Evolutionary conservation across 495 filamentous ascomycete genomes (phyloP).

Genomic region (Margaritispora aquatica): DNA sequence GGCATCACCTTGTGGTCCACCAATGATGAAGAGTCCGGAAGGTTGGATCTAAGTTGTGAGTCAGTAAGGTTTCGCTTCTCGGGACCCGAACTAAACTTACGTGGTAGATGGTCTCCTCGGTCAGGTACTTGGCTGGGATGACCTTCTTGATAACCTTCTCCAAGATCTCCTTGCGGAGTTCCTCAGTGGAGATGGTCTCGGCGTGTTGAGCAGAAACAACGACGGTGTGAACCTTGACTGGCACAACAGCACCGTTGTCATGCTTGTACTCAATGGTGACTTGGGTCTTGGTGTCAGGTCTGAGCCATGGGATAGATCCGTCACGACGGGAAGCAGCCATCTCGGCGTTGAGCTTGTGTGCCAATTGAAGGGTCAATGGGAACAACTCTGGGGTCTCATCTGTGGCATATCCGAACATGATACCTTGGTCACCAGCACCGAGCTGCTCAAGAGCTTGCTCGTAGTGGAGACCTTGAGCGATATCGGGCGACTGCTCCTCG

Average conservation of each 20-base stretch:
- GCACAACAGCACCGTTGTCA: conserved; percentile 89
- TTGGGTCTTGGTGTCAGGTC: conserved; percentile 99
- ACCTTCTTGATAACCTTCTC: conserved; percentile 95
- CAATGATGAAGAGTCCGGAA: conserved; percentile 97
- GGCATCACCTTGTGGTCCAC: conserved; percentile 97
- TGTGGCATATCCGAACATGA: conserved; percentile 99
- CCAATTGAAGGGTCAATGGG: conserved; percentile 84
- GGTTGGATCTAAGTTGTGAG: conserved; percentile 69
- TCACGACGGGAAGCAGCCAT: conserved; percentile 85
- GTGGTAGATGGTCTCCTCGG: conserved; percentile 91
- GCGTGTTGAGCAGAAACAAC: conserved; percentile 95
- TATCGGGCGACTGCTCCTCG: conserved; percentile 98
- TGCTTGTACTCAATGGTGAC: conserved; percentile 98
- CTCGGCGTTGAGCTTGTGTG: conserved; percentile 91
- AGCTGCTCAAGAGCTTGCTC: conserved; percentile 95
- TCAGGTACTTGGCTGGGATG: conserved; percentile 87
- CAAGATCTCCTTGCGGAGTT: conserved; percentile 88
- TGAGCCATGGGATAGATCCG: conserved; percentile 85
- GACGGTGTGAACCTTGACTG: conserved; percentile 88
- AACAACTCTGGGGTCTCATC: conserved; percentile 98
- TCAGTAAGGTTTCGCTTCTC: conserved; percentile 4
- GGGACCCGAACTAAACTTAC: conserved; percentile 37
- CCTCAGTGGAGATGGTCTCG: conserved; percentile 82
- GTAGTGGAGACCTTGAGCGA: conserved; percentile 95
- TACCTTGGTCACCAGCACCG: conserved; percentile 98